A percentile compares a stretch with the other conserved stretches of the same genome.
These are phyloP conservation scores for Wickerhamiella qilinensis DNA, from an alignment of 805 yeast species.

Conservation along the genomic window DNA sequence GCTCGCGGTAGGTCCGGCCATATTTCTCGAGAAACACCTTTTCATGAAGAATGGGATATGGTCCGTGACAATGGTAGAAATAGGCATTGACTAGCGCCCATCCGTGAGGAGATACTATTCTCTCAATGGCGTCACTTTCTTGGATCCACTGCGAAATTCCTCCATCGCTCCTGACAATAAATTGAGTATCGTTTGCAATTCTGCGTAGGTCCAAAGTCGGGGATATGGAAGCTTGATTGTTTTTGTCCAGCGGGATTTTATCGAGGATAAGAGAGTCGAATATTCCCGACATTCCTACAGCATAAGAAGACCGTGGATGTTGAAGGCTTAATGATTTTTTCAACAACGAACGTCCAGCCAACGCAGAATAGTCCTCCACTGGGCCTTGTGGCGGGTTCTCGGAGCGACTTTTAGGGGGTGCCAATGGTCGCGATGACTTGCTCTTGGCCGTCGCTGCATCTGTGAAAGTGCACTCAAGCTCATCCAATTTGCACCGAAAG, in stretches of 20 bases:
- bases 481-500: conserved; percentile 60
- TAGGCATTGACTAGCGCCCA: conserved; percentile 51
- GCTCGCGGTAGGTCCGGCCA: conserved; percentile 76
- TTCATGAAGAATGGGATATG: conserved; percentile 81
- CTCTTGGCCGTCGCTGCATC: conserved; percentile 28
- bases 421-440: conserved; percentile 10
- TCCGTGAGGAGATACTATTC: conserved; percentile 84
- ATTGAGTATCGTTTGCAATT: conserved; percentile 63
- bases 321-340: conserved; percentile 62
- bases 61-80: conserved; percentile 76
- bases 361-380: conserved; percentile 47
- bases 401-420: conserved; percentile 2
- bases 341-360: conserved; percentile 47
- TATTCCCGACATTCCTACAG: conserved; percentile 75
- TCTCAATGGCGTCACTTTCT: conserved; percentile 72
- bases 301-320: conserved; percentile 78
- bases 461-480: conserved; percentile 59
- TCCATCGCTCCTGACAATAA: conserved; percentile 58
- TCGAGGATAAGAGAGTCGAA: conserved; percentile 61
- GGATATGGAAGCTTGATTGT: conserved; percentile 66
- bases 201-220: conserved; percentile 53
- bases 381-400: conserved; percentile 26
- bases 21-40: conserved; percentile 85
- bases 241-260: conserved; percentile 44
- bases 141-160: conserved; percentile 54